Percentiles rank a stretch among this genome's conserved stretches.
Evolutionary conservation across 805 yeast species (phyloP).

Genomic region (Suhomyces sp.): DNA sequence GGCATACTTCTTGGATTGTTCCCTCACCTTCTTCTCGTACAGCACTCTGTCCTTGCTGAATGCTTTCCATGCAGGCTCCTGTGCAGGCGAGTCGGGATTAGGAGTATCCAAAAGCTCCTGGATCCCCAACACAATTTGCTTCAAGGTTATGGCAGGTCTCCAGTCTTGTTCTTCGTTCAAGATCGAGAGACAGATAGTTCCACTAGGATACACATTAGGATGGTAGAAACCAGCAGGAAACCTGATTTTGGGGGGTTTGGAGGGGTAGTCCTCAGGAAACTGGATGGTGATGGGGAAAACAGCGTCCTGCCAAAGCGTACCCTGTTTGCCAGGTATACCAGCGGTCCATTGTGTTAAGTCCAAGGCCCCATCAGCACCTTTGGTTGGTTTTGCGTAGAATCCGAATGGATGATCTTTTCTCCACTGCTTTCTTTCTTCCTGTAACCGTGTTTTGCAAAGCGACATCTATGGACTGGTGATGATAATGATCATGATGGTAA

Average conservation of each 20-base stretch:
- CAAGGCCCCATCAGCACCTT: constrained; percentile 75
- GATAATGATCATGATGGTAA: no score
- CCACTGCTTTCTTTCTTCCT: constrained; percentile 97
- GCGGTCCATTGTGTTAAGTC: constrained; percentile 89
- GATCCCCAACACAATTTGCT: constrained; percentile 85
- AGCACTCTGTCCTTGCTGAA: constrained; percentile 63
- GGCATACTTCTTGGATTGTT: constrained; percentile 76
- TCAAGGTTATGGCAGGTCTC: constrained; percentile 94
- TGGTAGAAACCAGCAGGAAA: constrained; percentile 91
- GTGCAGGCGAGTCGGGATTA: constrained; percentile 95
- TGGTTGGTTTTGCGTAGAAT: constrained; percentile 87
- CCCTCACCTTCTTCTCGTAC: constrained; percentile 74
- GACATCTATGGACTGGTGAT: constrained; percentile 26
- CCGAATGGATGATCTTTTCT: constrained; percentile 98
- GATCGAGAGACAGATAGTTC: constrained; percentile 90
- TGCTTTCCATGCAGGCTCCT: constrained; percentile 93
- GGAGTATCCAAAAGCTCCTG: constrained; percentile 90
- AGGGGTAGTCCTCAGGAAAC: constrained; percentile 91
- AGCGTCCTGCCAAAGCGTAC: constrained; percentile 89
- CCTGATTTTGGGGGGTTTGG: constrained; percentile 92
- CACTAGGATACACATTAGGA: constrained; percentile 97
- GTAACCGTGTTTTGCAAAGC: constrained; percentile 77
- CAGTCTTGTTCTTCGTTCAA: constrained; percentile 95
- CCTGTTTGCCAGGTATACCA: constrained; percentile 91
- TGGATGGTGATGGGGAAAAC: constrained; percentile 76